These are phyloP conservation scores for Trichomonascaceae sp. DNA, from an alignment of 1,139 yeast genomes.

Conservation along the genomic window DNA sequence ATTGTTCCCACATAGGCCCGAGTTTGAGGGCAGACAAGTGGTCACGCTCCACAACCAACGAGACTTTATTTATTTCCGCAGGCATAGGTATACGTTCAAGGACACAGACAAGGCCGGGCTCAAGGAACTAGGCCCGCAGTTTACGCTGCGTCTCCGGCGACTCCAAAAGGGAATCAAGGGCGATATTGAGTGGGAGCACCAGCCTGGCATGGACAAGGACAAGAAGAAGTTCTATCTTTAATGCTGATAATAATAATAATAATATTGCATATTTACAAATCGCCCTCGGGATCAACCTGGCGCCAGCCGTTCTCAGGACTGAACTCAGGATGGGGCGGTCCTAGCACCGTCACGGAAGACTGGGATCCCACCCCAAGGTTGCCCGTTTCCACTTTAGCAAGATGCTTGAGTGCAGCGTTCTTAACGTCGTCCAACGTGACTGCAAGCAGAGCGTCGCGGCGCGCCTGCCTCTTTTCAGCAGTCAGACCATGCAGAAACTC, in stretches of 20 bases:
- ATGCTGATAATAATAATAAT: background rate
- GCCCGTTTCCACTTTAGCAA: conserved; percentile 22
- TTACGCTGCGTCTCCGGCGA: conserved; percentile 76
- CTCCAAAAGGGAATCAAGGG: conserved; percentile 84
- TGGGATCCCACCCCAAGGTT: background rate
- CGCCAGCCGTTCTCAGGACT: conserved; percentile 28
- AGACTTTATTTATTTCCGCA: conserved; percentile 86
- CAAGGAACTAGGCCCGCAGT: conserved; percentile 94
- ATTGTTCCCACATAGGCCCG: conserved; percentile 84
- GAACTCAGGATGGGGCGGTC: conserved; percentile 30
- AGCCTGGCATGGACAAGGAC: conserved; percentile 92
- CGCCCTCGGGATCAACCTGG: conserved; percentile 12
- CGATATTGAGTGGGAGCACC: conserved; percentile 93
- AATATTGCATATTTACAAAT: conserved; percentile 3
- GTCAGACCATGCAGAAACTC: conserved; percentile 58
- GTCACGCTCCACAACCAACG: conserved; percentile 92
- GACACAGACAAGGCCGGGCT: conserved; percentile 88
- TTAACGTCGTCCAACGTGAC: conserved; percentile 51
- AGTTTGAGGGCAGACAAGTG: conserved; percentile 88
- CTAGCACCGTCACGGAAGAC: conserved; percentile 38
- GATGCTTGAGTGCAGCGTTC: conserved; percentile 49
- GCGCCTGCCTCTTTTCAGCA: conserved; percentile 65
- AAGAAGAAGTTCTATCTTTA: conserved; percentile 81
- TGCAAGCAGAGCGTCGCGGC: conserved; percentile 62
- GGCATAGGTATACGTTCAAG: conserved; percentile 82